Evolutionary conservation across 495 filamentous ascomycete genomes (phyloP), one percentile per base, ranked within the genome.

Genomic region (Hypoxylon perforatum): DNA sequence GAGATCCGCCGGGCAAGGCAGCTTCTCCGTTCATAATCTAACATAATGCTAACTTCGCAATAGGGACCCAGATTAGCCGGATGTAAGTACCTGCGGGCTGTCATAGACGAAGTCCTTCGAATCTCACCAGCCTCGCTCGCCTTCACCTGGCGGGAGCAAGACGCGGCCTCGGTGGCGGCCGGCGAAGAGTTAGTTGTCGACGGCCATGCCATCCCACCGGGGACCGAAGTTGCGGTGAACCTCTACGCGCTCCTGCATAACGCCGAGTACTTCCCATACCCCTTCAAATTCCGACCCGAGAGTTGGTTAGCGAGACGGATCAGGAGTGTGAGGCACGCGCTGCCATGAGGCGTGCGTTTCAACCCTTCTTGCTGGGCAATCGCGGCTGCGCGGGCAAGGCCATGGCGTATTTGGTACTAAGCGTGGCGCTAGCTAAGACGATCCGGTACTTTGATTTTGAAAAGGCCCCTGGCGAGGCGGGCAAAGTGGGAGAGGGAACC

Each of bases 321-420:
- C 30, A 33, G n/a, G n/a, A 9, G 30, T 33, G 11, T 33, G 30
- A 33, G 30, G 30, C n/a, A n/a, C n/a, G n/a, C n/a, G n/a, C n/a
- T n/a, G 11, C 36, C 4, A 39, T 39, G 36, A 8, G 11, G 10
- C 10, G 15, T 60, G 79, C 74, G 0, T 84, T 81, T 53, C 62
- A 39, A 14, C 77, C 84, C 0, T 85, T 85, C 67, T 69, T 64
- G 3, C 18, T 77, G n/a, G 83, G 84, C 1, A 68, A 72, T 0
- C 38, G 78, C 14, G 58, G 55, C 0, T 85, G 83, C 58, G 65
- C 81, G 15, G 84, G 81, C 14, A 81, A 79, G 56, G 54, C 56
- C 2, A 44, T 85, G 44, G 81, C 81, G 1, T 77, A 73, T 66
- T 44, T 68, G n/a, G 79, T 80, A 57, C 28, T 80, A 21, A 69